These are phyloP conservation scores for Fusarium sarcochroum DNA, from an alignment of 2,329 filamentous ascomycete genomes.

Conservation along the genomic window DNA sequence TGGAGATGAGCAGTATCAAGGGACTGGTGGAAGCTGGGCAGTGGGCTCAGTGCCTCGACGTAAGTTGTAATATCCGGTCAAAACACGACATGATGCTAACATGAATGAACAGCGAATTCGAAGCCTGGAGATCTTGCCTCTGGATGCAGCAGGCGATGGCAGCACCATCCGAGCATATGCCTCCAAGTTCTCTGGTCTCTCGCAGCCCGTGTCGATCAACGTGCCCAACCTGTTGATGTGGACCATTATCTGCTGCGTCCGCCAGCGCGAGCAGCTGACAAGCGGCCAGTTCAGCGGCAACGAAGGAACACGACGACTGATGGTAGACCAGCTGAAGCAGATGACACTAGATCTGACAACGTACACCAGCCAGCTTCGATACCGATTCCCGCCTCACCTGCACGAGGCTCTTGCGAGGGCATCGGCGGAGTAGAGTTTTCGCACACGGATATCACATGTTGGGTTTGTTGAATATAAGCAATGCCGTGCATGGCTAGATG, in stretches of 20 bases:
- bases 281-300: slow-evolving; percentile 81
- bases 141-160: slow-evolving; percentile 81
- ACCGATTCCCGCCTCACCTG: slow-evolving; percentile 87
- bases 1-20: slow-evolving; percentile 75
- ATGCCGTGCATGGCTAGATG: slow-evolving; percentile 22
- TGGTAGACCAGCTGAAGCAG: slow-evolving; percentile 80
- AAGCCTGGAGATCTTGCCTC: slow-evolving; percentile 82
- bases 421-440: slow-evolving; percentile 69
- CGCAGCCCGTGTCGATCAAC: slow-evolving; percentile 87
- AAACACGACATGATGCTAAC: slow-evolving; percentile 29
- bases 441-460: slow-evolving; percentile 1
- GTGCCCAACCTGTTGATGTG: slow-evolving; percentile 93
- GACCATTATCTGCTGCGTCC: slow-evolving; percentile 89
- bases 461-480: slow-evolving; percentile 30
- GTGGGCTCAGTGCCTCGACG: slow-evolving; percentile 72
- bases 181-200: slow-evolving; percentile 82
- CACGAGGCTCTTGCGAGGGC: slow-evolving; percentile 91
- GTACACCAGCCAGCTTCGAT: slow-evolving; percentile 92
- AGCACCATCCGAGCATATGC: slow-evolving; percentile 84
- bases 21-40: slow-evolving; percentile 66
- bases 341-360: slow-evolving; percentile 92
- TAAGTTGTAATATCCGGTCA: slow-evolving; percentile 56
- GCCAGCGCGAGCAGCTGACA: slow-evolving; percentile 79
- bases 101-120: slow-evolving; percentile 74
- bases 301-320: slow-evolving; percentile 72